Conservation (phyloP, 139 green algal species). For the Deuterostichococcus epilithicus region DNA sequence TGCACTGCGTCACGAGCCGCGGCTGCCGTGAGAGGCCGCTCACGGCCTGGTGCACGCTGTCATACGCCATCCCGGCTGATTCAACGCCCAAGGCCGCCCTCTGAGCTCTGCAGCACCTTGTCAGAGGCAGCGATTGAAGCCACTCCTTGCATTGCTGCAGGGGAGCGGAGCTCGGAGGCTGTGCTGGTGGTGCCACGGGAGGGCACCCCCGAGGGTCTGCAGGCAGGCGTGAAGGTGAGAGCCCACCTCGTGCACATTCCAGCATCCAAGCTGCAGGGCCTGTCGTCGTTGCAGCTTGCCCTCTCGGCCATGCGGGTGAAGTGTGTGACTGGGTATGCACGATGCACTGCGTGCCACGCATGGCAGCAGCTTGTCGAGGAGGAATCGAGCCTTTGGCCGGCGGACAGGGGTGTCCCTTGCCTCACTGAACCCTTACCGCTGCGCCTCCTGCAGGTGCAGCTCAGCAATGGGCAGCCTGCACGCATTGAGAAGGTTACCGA, state of each 20-base stretch:
- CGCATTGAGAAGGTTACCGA: not conserved
- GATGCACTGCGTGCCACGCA: too few relatives aligned
- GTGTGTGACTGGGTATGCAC: too few relatives aligned
- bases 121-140: conserved; percentile 7
- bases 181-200: conserved; percentile 31
- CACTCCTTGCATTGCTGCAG: conserved; percentile 5
- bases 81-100: not conserved
- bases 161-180: conserved; percentile 25
- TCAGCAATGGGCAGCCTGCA: not conserved
- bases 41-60: not conserved
- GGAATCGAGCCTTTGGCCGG: too few relatives aligned
- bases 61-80: not conserved
- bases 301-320: too few relatives aligned
- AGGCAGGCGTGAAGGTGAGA: conserved; percentile 24
- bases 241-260: too few relatives aligned
- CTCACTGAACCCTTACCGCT: too few relatives aligned
- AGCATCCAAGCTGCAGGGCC: too few relatives aligned
- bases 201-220: conserved; percentile 42
- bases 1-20: not conserved
- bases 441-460: not conserved
- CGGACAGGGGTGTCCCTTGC: too few relatives aligned
- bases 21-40: not conserved
- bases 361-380: too few relatives aligned
- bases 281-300: too few relatives aligned
- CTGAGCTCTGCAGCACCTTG: not conserved